These are phyloP conservation scores for Pistacia integerrima DNA, from an alignment of 345 rosid species.

Conservation along the genomic window DNA sequence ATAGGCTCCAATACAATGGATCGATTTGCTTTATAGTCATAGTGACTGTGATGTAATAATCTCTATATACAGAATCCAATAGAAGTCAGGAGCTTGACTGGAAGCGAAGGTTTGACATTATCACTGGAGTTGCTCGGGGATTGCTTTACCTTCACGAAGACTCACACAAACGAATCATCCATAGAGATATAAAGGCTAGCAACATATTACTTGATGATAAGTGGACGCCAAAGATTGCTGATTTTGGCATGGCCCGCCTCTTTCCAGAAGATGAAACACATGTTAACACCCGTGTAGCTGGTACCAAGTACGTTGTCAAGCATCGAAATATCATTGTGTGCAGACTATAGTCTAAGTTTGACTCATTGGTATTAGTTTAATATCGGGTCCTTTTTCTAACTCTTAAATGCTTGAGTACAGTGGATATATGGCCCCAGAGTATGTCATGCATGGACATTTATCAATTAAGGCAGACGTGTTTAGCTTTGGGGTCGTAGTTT, in stretches of 20 bases:
- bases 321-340: neutral
- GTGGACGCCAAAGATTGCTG: slow-evolving; percentile 97
- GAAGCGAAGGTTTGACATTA: slow-evolving; percentile 78
- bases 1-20: slow-evolving; percentile 13
- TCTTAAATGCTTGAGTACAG: slow-evolving; percentile 43
- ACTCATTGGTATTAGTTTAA: neutral
- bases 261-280: slow-evolving; percentile 90
- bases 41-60: slow-evolving; percentile 19
- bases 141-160: slow-evolving; percentile 94
- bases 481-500: slow-evolving; percentile 93
- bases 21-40: neutral
- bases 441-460: slow-evolving; percentile 76
- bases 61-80: slow-evolving; percentile 46
- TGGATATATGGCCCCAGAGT: slow-evolving; percentile 99
- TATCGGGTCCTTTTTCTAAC: neutral
- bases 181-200: slow-evolving; percentile 94
- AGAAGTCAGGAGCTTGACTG: slow-evolving; percentile 65
- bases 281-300: slow-evolving; percentile 88
- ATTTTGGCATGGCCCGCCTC: slow-evolving; percentile 99
- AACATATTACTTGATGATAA: slow-evolving; percentile 90
- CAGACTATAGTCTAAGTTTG: neutral
- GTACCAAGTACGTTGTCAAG: slow-evolving; percentile 75
- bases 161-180: slow-evolving; percentile 80
- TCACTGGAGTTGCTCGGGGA: slow-evolving; percentile 80
- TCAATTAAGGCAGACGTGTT: slow-evolving; percentile 89